These are phyloP conservation scores for Magnolia officinalis DNA, from an alignment of 164 flowering plant species.

Conservation along the genomic window DNA sequence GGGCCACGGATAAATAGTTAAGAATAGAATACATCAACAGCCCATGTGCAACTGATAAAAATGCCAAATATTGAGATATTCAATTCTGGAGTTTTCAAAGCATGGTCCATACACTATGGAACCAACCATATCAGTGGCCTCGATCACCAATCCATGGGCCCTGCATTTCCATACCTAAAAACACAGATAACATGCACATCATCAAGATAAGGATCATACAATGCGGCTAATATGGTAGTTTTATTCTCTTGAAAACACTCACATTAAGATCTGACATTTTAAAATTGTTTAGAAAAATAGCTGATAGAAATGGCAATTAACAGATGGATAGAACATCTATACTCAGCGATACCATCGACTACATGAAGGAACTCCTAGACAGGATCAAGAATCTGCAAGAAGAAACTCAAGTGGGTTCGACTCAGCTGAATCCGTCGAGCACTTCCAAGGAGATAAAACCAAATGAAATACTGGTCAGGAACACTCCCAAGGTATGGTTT, in stretches of 20 bases:
- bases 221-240: no score
- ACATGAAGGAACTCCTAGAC: constrained; percentile 81
- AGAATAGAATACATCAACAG: no score
- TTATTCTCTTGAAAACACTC: not conserved
- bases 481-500: constrained; percentile 65
- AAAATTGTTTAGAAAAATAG: not conserved
- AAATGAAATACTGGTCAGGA: constrained; percentile 54
- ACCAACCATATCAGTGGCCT: no score
- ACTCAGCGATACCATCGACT: constrained; percentile 87
- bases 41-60: no score
- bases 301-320: not conserved
- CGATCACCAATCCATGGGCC: no score
- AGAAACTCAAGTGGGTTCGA: constrained; percentile 38
- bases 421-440: constrained; percentile 32
- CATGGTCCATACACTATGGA: no score
- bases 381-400: constrained; percentile 63
- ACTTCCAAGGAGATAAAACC: constrained; percentile 52
- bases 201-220: no score
- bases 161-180: no score
- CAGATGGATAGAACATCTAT: constrained; percentile 97
- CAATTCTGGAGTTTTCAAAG: no score
- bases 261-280: not conserved
- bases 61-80: no score
- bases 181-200: no score
- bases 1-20: no score